Evolutionary conservation across 2,329 filamentous ascomycete species (phyloP).

Genomic region (Pseudocercospora cruenta): DNA sequence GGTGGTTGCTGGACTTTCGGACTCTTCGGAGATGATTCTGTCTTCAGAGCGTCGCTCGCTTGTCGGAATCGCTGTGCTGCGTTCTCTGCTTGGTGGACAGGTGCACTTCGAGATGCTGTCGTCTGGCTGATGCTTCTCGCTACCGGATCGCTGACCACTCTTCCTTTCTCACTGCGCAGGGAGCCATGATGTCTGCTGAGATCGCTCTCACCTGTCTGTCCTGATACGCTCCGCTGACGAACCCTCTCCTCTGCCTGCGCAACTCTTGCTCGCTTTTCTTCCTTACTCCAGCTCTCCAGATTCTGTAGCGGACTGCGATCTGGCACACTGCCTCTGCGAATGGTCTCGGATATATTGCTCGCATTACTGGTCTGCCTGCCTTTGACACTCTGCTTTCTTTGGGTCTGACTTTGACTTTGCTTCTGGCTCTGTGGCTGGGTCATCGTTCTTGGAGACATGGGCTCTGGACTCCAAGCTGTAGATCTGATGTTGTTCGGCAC

Average conservation of each 20-base stretch:
- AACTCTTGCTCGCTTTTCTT: slow-evolving; percentile 85
- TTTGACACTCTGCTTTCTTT: slow-evolving; percentile 16
- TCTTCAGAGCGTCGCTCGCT: slow-evolving; percentile 29
- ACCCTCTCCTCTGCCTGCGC: slow-evolving; percentile 78
- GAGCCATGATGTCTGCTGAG: slow-evolving; percentile 23
- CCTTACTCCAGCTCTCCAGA: slow-evolving; percentile 92
- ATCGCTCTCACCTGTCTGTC: slow-evolving; percentile 21
- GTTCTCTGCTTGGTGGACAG: slow-evolving; percentile 21
- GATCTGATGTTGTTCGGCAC: slow-evolving; percentile 34
- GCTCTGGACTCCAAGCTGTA: slow-evolving; percentile 37
- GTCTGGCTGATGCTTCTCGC: slow-evolving; percentile 22
- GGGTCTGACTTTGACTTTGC: slow-evolving; percentile 8
- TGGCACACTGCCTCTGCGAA: slow-evolving; percentile 63
- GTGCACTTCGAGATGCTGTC: slow-evolving; percentile 14
- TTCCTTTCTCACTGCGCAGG: slow-evolving; percentile 29
- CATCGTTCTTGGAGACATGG: slow-evolving; percentile 26
- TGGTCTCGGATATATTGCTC: slow-evolving; percentile 25
- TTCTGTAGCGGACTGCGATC: slow-evolving; percentile 91
- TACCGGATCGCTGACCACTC: slow-evolving; percentile 34
- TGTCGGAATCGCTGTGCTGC: slow-evolving; percentile 19
- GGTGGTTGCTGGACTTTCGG: slow-evolving; percentile 6
- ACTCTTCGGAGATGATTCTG: slow-evolving; percentile 16
- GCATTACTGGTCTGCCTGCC: slow-evolving; percentile 29
- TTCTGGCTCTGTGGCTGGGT: slow-evolving; percentile 10
- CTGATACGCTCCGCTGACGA: slow-evolving; percentile 55